These are phyloP conservation scores for Pouteria campechiana DNA, from an alignment of 179 eudicot species.

Conservation along the genomic window DNA sequence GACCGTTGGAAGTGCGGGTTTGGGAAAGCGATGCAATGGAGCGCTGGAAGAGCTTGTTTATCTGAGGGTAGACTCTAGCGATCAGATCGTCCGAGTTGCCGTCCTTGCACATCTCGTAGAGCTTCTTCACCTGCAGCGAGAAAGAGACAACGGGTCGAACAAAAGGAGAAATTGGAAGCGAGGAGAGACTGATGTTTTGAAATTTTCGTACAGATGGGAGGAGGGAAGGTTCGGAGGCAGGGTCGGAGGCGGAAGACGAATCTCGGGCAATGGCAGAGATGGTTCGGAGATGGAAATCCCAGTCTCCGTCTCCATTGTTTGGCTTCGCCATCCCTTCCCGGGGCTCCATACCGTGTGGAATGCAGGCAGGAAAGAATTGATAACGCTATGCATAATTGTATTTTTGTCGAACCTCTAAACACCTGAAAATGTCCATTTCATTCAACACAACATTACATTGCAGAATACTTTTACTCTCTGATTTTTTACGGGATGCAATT, in stretches of 20 bases:
- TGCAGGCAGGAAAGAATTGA: too few species aligned
- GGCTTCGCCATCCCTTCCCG: too few species aligned
- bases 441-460: too few species aligned
- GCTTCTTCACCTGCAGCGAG: slow-evolving; percentile 52
- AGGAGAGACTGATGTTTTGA: not conserved
- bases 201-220: slow-evolving; percentile 47
- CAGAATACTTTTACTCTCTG: too few species aligned
- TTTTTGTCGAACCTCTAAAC: too few species aligned
- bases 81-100: slow-evolving; percentile 83
- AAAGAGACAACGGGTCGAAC: not conserved
- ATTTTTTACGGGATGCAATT: too few species aligned
- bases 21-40: slow-evolving; percentile 72
- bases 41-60: slow-evolving; percentile 79
- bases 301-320: slow-evolving; percentile 34
- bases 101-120: slow-evolving; percentile 56
- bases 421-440: too few species aligned
- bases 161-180: not conserved
- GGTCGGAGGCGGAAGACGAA: slow-evolving; percentile 52
- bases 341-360: too few species aligned
- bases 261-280: slow-evolving; percentile 65
- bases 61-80: slow-evolving; percentile 86
- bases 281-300: slow-evolving; percentile 64
- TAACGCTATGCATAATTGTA: too few species aligned
- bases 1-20: slow-evolving; percentile 55
- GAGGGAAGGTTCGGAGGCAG: slow-evolving; percentile 70